Evolutionary conservation across 2,329 filamentous ascomycete species (phyloP), one percentile per base, ranked within the genome.

Genomic region (Pseudogymnoascus sp.): DNA sequence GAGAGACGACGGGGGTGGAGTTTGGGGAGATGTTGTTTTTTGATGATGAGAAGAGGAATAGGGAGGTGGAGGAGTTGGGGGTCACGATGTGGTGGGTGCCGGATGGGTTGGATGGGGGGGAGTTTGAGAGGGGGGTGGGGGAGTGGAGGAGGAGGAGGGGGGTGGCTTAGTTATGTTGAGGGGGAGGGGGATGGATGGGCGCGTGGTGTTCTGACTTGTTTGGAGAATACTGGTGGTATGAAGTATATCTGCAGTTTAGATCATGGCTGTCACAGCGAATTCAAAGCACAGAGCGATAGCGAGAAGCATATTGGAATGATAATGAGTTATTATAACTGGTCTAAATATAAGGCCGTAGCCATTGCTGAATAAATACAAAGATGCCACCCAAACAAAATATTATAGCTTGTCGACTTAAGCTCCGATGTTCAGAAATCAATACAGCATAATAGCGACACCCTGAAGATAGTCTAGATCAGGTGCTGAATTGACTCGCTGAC

Each of bases 21-120:
- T 96, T 85, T 72, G 83, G 89, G 68, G 91, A 97, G 60, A 96
- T 98, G 88, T 75, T 98, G 36, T 98, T 98, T 76, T 98, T 98
- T 69, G 93, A 98, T 70, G 93, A 98, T 71, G 93, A 98, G 82
- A 81, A 82, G 62, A 79, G 93, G 66, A 98, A 98, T 73, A 81
- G 85, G 65, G 92, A 97, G 73, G 93, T 96, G 0, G 85, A 88
- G 78, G 78, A 73, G 25, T 72, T 97, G 61, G 93, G 93, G 0
- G 89, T 96, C 2, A 90, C 89, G 0, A 96, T 98, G 85, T 86
- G 86, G 73, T 77, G 97, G 61, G 88, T 98, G 0, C 79, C 84
- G 64, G 88, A 96, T 73, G 93, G 93, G 0, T 85, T 96, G 63
- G 87, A 83, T 1, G 88, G 85, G 77, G 80, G 80, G 0, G 92